A percentile compares a stretch with the other conserved stretches of the same genome.
Conservation (phyloP, 2,329 filamentous ascomycete species). For the Trichophyton equinum region DNA sequence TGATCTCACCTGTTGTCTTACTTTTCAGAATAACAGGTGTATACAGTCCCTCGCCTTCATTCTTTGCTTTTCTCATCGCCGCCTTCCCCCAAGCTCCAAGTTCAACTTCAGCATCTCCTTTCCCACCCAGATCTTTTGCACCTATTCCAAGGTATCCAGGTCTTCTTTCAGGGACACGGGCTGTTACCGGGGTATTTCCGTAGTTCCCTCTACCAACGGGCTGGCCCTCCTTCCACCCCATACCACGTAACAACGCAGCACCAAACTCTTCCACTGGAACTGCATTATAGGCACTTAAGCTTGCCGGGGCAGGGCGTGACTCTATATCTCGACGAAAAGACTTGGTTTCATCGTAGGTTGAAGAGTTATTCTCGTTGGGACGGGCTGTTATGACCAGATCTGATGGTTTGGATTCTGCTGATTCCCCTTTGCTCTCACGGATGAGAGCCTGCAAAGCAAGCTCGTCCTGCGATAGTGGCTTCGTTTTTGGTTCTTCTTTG, state of each 20-base stretch:
- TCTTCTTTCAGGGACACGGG: constrained; percentile 54
- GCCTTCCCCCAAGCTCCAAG: constrained; percentile 67
- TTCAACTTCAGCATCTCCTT: constrained; percentile 48
- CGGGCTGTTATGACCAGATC: constrained; percentile 43
- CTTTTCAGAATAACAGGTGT: constrained; percentile 51
- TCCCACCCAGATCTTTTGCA: constrained; percentile 59
- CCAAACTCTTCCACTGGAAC: constrained; percentile 94
- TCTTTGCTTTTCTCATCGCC: constrained; percentile 41
- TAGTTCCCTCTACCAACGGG: constrained; percentile 45
- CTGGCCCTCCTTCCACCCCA: constrained; percentile 78
- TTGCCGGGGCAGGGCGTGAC: constrained; percentile 60
- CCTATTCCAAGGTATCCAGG: constrained; percentile 79
- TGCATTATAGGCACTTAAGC: constrained; percentile 70
- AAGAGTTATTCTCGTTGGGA: constrained; percentile 17
- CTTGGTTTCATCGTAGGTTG: constrained; percentile 35
- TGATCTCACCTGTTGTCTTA: constrained; percentile 48
- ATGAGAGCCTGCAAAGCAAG: constrained; percentile 55
- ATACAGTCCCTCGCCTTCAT: constrained; percentile 40
- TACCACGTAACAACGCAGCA: constrained; percentile 74
- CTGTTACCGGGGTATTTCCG: constrained; percentile 39
- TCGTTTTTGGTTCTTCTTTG: constrained; percentile 16
- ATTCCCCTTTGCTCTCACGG: constrained; percentile 38
- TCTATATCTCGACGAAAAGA: constrained; percentile 59
- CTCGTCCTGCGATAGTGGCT: constrained; percentile 45
- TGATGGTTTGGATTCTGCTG: constrained; percentile 21